phyloP scores from a whole-genome alignment of 768 basidiomycete species.

The Lactarius akahatsu region DNA sequence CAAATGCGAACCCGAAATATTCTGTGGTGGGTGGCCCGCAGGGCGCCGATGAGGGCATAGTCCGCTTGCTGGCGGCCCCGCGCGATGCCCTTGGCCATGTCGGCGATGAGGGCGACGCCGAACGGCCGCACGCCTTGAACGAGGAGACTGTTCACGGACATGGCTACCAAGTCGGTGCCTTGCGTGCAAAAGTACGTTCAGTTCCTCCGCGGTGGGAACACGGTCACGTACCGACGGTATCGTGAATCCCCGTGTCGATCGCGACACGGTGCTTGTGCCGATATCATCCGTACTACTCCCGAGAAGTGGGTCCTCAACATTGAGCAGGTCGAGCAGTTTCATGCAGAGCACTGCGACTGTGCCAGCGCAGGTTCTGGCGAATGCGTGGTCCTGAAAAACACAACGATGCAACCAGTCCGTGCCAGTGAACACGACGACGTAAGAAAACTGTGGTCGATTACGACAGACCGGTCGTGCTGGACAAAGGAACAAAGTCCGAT shows the following conservation, averaged over 20 bases:
- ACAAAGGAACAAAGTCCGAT: slow-evolving; percentile 59
- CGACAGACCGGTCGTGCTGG: slow-evolving; percentile 75
- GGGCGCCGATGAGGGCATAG: slow-evolving; percentile 84
- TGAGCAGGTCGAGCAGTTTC: too few species aligned
- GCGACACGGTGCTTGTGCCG: slow-evolving; percentile 91
- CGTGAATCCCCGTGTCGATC: slow-evolving; percentile 80
- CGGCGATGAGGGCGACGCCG: slow-evolving; percentile 74
- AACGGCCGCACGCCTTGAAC: slow-evolving; percentile 98
- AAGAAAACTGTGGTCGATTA: slow-evolving; percentile 47
- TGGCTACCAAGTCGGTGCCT: slow-evolving; percentile 97
- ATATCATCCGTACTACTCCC: slow-evolving; percentile 98
- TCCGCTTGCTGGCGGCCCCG: slow-evolving; percentile 80
- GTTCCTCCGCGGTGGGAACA: slow-evolving; percentile 4
- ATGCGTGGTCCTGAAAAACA: too few species aligned
- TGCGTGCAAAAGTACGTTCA: slow-evolving; percentile 9
- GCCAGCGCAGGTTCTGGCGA: too few species aligned
- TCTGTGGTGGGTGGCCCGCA: slow-evolving; percentile 44
- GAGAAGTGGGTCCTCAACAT: slow-evolving; percentile 69
- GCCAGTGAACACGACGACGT: too few species aligned
- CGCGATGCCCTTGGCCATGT: slow-evolving; percentile 89
- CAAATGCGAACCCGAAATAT: slow-evolving; percentile 97
- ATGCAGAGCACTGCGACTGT: too few species aligned
- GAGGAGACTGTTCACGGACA: slow-evolving; percentile 97
- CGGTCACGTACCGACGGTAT: slow-evolving; percentile 68
- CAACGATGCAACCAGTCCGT: too few species aligned